Base-by-base conservation (phyloP, 495 filamentous ascomycete species). In the Talaromyces thailandensis region DNA sequence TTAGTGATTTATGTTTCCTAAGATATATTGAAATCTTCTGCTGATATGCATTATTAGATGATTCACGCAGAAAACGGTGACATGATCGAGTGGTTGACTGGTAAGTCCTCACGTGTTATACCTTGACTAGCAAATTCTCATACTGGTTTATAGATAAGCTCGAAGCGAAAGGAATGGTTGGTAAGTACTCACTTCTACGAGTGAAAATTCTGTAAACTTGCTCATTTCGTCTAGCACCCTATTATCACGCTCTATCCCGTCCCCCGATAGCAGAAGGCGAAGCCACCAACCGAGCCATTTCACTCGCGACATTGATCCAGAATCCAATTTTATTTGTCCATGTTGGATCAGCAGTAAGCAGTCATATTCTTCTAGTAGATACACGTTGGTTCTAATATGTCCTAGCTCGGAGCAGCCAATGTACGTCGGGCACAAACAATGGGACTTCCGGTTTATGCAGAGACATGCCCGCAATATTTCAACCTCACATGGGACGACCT, bases 381-480 rank as follows among this genome's bases (percentile, higher is more conserved):
- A 11, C 3, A 29, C 3, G 3, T 29, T 3, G 35, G 35, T 2
- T 37, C 35, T 37, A 37, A 37, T 11, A 4, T 16, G 4, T 12
- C 16, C 35, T 40, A 40, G 35, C 35, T 40, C 2, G 35, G 35
- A 40, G 35, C 35, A 12, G 62, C 63, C 24, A 77, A 81, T 58
- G 82, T 88, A 66, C 75, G 81, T 18, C 63, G 72, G 11, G 85
- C 85, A 6, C 84, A 88, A 64, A 83, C 79, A 1, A 64, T 70
- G 48, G 73, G 80, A 0, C 74, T 85, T 24, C 84, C 84, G 0
- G 73, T 88, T 6, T 80, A 85, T 66, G 85, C 81, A 23, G 85
- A 88, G 69, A 88, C 84, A 4, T 86, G 84, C 64, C 85, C 85
- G 6, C 84, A 88, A 61, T 88, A 88, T 40, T 40, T 40, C 3